Conservation (phyloP, 306 rosid species). For the Styphnolobium japonicum region DNA sequence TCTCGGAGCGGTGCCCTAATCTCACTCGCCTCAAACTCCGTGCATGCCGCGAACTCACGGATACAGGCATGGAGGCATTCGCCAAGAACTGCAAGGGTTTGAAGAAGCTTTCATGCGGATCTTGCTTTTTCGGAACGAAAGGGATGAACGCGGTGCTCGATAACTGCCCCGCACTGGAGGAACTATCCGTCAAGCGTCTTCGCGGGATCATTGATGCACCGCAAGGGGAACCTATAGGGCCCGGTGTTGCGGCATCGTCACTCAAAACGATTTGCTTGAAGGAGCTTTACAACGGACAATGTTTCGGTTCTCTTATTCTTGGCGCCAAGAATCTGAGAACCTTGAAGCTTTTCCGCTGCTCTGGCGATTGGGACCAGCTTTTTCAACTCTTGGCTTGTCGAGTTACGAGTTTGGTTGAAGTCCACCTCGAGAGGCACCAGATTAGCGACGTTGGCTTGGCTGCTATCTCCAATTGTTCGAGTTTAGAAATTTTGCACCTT, state of each 20-base stretch:
- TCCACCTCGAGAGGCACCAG: conserved; percentile 89
- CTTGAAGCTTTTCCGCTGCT: conserved; percentile 82
- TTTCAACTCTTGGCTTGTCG: conserved; percentile 47
- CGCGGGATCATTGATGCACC: conserved; percentile 71
- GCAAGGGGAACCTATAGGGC: conserved; percentile 69
- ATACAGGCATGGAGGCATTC: conserved; percentile 71
- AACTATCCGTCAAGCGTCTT: conserved; percentile 86
- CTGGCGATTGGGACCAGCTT: conserved; percentile 96
- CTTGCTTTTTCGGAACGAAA: conserved; percentile 82
- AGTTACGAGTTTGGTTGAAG: conserved; percentile 56
- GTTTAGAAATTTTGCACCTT: conserved; percentile 85
- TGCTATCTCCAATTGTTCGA: conserved; percentile 67
- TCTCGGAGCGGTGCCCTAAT: conserved; percentile 78
- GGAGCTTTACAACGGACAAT: conserved; percentile 88
- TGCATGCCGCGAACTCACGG: conserved; percentile 80
- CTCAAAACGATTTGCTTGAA: conserved; percentile 74
- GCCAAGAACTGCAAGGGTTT: conserved; percentile 81
- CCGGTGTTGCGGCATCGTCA: conserved; percentile 64
- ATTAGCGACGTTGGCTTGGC: conserved; percentile 74
- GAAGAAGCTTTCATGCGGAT: conserved; percentile 97
- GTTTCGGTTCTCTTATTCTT: conserved; percentile 77
- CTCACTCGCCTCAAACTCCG: conserved; percentile 96
- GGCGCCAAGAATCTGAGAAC: conserved; percentile 81
- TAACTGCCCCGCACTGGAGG: conserved; percentile 70
- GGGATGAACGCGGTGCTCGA: conserved; percentile 92